Percentiles rank a stretch among this genome's conserved stretches.
These are phyloP conservation scores for Tausonia pullulans DNA, from an alignment of 1,284 basidiomycete species.

Conservation along the genomic window DNA sequence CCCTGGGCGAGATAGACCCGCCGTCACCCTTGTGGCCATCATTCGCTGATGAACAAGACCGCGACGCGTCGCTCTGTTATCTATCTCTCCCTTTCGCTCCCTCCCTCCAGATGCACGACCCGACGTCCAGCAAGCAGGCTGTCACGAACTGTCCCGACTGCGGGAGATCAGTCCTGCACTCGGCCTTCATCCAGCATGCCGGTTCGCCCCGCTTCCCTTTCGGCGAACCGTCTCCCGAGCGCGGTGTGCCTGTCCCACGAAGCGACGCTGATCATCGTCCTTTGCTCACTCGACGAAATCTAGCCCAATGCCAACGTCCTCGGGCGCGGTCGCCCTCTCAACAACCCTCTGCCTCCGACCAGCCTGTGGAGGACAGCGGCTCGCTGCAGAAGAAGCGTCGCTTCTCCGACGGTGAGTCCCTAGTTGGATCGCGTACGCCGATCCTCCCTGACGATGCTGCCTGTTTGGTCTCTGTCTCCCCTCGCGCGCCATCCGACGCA, in stretches of 20 bases:
- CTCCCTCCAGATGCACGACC: background rate
- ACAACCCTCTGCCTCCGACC: background rate
- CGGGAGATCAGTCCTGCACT: conserved; percentile 5
- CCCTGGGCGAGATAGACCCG: no score
- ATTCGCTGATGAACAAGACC: no score
- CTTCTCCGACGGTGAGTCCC: conserved; percentile 3
- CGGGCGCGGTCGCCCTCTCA: background rate
- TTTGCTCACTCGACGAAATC: background rate
- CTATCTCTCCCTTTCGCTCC: background rate
- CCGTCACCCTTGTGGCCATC: no score
- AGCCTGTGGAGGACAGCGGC: background rate
- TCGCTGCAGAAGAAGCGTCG: conserved; percentile 3
- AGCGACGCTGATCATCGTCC: background rate
- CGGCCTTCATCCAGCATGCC: conserved; percentile 10
- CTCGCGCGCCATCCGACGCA: background rate
- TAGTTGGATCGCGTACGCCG: background rate
- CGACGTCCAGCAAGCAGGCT: background rate
- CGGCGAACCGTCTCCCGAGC: background rate
- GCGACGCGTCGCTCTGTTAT: no score
- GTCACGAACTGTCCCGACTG: conserved; percentile 8
- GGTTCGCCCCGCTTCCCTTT: background rate
- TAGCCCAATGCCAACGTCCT: conserved; percentile 1
- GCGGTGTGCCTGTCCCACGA: no score
- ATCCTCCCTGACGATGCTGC: background rate
- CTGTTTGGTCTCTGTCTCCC: background rate